Conservation (phyloP, 768 basidiomycete genomes). For the Chiua virens region DNA sequence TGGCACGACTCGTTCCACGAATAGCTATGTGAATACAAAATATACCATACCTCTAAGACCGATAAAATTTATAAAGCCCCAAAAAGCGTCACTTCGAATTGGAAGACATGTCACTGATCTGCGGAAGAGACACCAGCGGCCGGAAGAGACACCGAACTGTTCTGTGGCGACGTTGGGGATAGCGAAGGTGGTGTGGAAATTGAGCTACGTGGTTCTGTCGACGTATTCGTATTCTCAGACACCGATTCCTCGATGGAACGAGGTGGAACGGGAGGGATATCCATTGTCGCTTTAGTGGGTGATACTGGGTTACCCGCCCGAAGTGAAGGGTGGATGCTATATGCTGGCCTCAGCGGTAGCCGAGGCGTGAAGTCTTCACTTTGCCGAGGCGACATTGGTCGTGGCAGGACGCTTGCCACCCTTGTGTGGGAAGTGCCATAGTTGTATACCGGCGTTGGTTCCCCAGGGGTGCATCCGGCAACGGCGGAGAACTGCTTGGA, state of each 20-base stretch:
- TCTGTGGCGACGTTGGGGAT: slow-evolving; percentile 8
- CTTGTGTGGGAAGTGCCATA: slow-evolving; percentile 77
- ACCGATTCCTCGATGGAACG: slow-evolving; percentile 25
- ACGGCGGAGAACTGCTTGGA: slow-evolving; percentile 57
- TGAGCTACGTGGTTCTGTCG: slow-evolving; percentile 7
- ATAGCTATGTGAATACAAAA: slow-evolving; percentile 8
- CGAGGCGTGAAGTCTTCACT: slow-evolving; percentile 73
- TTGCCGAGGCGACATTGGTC: slow-evolving; percentile 20
- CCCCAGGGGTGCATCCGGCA: slow-evolving; percentile 74
- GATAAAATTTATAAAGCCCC: slow-evolving; percentile 4
- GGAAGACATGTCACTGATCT: slow-evolving; percentile 11
- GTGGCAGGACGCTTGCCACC: slow-evolving; percentile 47
- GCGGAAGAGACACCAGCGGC: slow-evolving; percentile 4
- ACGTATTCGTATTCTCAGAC: slow-evolving; percentile 1
- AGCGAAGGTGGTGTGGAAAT: slow-evolving; percentile 22
- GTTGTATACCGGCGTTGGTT: slow-evolving; percentile 52
- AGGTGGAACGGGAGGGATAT: slow-evolving; percentile 29
- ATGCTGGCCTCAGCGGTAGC: slow-evolving; percentile 64
- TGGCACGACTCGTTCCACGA: slow-evolving; percentile 30
- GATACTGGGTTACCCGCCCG: slow-evolving; percentile 49
- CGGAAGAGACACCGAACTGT: slow-evolving; percentile 15
- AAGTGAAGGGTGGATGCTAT: slow-evolving; percentile 78
- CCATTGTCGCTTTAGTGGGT: slow-evolving; percentile 43
- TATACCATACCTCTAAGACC: not conserved
- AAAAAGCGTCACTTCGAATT: slow-evolving; percentile 8